Conservation (phyloP, 148 eudicot species). For the Cornus controversa region DNA sequence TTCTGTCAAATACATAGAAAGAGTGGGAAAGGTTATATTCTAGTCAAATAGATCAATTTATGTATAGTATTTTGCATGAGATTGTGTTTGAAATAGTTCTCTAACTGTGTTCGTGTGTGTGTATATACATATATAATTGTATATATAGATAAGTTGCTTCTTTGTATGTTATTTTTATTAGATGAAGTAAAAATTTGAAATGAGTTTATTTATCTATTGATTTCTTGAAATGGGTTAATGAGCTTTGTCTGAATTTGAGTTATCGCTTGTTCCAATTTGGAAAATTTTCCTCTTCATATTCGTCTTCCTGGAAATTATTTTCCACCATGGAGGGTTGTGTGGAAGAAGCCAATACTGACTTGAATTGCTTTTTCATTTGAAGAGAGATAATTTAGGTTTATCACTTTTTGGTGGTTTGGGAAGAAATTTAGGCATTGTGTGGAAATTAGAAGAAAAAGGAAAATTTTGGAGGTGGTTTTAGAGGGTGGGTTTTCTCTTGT, state of each 20-base stretch:
- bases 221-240: neutral
- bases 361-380: neutral
- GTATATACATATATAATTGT: too few species aligned
- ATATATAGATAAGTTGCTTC: neutral
- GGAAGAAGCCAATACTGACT: neutral
- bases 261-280: neutral
- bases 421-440: too few species aligned
- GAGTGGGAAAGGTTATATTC: constrained; percentile 40
- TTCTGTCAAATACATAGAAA: constrained; percentile 59
- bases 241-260: neutral
- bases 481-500: too few species aligned
- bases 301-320: neutral
- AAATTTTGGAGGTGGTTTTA: too few species aligned
- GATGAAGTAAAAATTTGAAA: neutral
- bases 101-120: too few species aligned
- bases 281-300: too few species aligned
- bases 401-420: neutral
- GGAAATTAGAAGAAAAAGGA: too few species aligned
- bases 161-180: neutral
- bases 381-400: neutral
- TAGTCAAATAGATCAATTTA: neutral
- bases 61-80: neutral
- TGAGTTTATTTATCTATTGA: neutral
- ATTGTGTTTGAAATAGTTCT: too few species aligned
- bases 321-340: neutral